Percentiles rank a stretch among this genome's conserved stretches.
These are phyloP conservation scores for Pseudogymnoascus sp. DNA, from an alignment of 2,329 filamentous ascomycete genomes.

Conservation along the genomic window DNA sequence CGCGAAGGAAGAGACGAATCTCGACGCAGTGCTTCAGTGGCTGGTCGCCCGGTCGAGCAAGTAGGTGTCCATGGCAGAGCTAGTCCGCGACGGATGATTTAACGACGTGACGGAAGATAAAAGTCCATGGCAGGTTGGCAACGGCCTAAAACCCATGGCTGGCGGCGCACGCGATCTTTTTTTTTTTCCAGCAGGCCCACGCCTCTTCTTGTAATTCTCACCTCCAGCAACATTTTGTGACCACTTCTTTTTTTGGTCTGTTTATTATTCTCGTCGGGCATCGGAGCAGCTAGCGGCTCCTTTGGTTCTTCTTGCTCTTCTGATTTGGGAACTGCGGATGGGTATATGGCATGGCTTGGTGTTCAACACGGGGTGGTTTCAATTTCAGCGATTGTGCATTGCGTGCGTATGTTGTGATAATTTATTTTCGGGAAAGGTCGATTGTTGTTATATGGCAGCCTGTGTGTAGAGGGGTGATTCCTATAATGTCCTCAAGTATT, in stretches of 20 bases:
- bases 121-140: conserved; percentile 4
- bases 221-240: not conserved
- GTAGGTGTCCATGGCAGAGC: conserved; percentile 34
- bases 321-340: not conserved
- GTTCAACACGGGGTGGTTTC: not conserved
- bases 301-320: not conserved
- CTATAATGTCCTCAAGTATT: not conserved
- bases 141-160: not conserved
- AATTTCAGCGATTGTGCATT: not conserved
- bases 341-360: conserved; percentile 5
- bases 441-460: not conserved
- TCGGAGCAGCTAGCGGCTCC: conserved; percentile 3
- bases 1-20: conserved; percentile 96
- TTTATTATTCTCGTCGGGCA: not conserved
- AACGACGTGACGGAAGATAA: conserved; percentile 3
- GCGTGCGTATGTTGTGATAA: not conserved
- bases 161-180: not conserved
- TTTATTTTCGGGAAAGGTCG: not conserved
- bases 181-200: not conserved
- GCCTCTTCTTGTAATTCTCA: conserved; percentile 7
- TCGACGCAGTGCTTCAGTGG: conserved; percentile 95
- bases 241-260: not conserved
- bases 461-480: not conserved
- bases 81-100: not conserved
- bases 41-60: conserved; percentile 81